A percentile compares a stretch with the other conserved stretches of the same genome.
Conservation (phyloP, 73 alveolate species). For the Blepharisma stoltei region DNA sequence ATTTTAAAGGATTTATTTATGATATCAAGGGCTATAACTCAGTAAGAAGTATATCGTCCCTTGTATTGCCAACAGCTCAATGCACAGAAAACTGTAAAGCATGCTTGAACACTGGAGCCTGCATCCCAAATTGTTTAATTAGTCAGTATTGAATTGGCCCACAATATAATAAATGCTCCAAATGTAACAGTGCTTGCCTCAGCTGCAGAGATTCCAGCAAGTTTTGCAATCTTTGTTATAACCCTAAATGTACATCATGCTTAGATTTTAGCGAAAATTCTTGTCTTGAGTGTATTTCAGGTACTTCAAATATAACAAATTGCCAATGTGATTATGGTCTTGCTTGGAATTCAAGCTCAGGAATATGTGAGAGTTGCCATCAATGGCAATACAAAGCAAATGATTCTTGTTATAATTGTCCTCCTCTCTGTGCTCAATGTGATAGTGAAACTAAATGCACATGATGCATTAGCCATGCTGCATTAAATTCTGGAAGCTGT, state of each 20-base stretch:
- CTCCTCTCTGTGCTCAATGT: no score
- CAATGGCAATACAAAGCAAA: no score
- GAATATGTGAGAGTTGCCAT: no score
- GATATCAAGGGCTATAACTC: neutral
- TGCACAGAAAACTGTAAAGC: neutral
- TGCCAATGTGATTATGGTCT: no score
- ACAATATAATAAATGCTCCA: neutral
- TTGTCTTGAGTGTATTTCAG: neutral
- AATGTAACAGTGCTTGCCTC: neutral
- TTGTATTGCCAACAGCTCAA: neutral
- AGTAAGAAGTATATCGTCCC: no score
- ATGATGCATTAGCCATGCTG: no score
- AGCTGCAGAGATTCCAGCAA: neutral
- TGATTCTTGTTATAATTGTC: no score
- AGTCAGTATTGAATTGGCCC: neutral
- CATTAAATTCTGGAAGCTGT: no score
- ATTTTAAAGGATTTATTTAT: neutral
- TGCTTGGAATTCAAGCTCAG: no score
- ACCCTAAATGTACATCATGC: neutral
- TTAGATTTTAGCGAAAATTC: neutral
- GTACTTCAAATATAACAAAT: neutral
- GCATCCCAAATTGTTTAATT: neutral
- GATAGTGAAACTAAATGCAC: no score
- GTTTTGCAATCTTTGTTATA: neutral
- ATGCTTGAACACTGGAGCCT: neutral